Percentiles rank a stretch among this genome's conserved stretches.
phyloP scores from a whole-genome alignment of 2,329 filamentous ascomycete genomes.

The Ceratocystis colombiana region DNA sequence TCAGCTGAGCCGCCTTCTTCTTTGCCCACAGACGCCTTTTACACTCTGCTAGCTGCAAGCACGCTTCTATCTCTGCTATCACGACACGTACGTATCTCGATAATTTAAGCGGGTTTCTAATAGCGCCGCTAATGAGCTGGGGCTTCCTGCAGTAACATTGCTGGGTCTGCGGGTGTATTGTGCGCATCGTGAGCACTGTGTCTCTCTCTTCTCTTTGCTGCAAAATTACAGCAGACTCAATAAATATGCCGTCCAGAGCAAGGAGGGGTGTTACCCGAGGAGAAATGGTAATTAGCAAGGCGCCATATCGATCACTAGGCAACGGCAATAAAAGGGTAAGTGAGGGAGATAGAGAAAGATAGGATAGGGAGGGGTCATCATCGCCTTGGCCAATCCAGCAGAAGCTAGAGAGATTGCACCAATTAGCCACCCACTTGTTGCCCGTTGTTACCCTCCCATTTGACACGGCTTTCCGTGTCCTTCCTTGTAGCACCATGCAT shows the following conservation, averaged over 20 bases:
- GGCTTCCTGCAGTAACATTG: neutral
- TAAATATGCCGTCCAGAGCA: neutral
- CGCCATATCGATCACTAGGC: slow-evolving; percentile 3
- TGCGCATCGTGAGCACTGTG: neutral
- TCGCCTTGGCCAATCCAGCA: neutral
- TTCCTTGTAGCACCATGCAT: too few species aligned
- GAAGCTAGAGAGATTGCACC: slow-evolving; percentile 3
- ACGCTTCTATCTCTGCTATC: neutral
- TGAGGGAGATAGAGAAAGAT: neutral
- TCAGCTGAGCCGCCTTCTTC: neutral
- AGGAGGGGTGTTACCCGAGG: neutral
- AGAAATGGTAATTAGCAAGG: neutral
- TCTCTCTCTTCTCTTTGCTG: neutral
- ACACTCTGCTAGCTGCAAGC: neutral
- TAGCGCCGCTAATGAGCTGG: neutral
- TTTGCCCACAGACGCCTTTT: neutral
- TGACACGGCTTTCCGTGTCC: neutral
- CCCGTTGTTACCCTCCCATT: neutral
- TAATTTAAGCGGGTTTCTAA: neutral
- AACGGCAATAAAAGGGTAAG: neutral
- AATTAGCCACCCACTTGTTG: neutral
- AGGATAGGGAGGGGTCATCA: neutral
- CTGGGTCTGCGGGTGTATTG: neutral
- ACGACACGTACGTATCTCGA: neutral
- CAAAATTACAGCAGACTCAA: neutral